These are phyloP conservation scores for Metschnikowia proteae DNA, from an alignment of 805 yeast genomes.

Conservation along the genomic window DNA sequence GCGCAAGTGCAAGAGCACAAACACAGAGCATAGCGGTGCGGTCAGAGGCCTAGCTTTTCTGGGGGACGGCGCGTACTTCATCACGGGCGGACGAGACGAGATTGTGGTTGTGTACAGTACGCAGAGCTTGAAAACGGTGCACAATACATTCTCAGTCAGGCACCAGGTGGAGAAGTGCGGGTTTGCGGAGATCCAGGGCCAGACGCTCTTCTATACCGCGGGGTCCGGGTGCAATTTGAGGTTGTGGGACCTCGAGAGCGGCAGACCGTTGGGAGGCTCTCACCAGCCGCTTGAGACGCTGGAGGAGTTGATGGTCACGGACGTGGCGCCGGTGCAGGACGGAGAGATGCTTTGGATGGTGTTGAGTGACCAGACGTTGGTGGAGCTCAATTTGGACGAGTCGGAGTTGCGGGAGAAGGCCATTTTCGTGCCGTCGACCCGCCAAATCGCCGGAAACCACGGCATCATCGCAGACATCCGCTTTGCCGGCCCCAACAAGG, in stretches of 20 bases:
- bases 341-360: conserved; percentile 45
- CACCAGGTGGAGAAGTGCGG: conserved; percentile 75
- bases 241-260: conserved; percentile 56
- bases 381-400: conserved; percentile 37
- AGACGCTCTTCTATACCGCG: conserved; percentile 57
- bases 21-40: conserved; percentile 76
- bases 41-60: conserved; percentile 79
- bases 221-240: conserved; percentile 73
- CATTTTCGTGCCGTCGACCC: conserved; percentile 37
- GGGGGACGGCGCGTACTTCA: conserved; percentile 48
- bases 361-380: conserved; percentile 81
- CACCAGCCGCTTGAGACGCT: conserved; percentile 50
- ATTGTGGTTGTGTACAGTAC: conserved; percentile 59
- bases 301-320: conserved; percentile 72
- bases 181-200: conserved; percentile 36
- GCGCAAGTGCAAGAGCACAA: conserved; percentile 60
- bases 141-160: conserved; percentile 65
- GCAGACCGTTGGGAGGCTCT: conserved; percentile 44
- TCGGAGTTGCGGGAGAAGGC: conserved; percentile 20
- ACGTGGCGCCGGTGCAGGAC: conserved; percentile 43
- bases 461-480: conserved; percentile 91
- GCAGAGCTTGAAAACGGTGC: conserved; percentile 45
- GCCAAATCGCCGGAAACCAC: conserved; percentile 84
- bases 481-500: conserved; percentile 61
- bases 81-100: conserved; percentile 90